Conservation (phyloP, 371 early-diverging fungal genomes). For the Syncephalastrum monosporum region DNA sequence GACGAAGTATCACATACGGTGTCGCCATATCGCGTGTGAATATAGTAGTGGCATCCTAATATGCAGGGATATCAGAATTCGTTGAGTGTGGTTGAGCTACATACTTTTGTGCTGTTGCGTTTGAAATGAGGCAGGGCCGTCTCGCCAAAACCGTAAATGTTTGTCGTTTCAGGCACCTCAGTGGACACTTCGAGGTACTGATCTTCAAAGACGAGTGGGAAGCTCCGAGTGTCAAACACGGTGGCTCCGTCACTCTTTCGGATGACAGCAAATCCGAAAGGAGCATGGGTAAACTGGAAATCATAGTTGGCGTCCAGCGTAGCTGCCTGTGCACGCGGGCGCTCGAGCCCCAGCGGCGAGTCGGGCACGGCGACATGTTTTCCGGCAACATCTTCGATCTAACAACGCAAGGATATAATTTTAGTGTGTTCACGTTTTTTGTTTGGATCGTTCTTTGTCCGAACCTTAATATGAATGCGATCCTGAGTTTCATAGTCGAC, state of each 20-base stretch:
- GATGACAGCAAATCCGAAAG: constrained; percentile 57
- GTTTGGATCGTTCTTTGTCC: not conserved
- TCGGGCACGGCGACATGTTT: constrained; percentile 59
- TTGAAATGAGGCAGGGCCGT: constrained; percentile 48
- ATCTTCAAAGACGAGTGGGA: constrained; percentile 65
- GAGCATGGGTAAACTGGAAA: constrained; percentile 44
- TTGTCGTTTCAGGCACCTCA: constrained; percentile 48
- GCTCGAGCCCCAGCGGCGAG: constrained; percentile 36
- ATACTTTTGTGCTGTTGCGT: constrained; percentile 30
- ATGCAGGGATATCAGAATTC: too few species aligned
- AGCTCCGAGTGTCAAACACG: constrained; percentile 60
- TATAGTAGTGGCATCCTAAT: constrained; percentile 38
- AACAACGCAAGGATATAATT: not conserved
- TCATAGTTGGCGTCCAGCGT: constrained; percentile 32
- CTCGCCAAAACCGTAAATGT: constrained; percentile 77
- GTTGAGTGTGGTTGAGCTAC: not conserved
- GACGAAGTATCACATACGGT: constrained; percentile 24
- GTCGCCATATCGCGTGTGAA: constrained; percentile 61
- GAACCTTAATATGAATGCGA: constrained; percentile 48
- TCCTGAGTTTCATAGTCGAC: constrained; percentile 54
- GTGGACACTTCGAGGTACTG: constrained; percentile 67
- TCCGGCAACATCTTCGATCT: constrained; percentile 47
- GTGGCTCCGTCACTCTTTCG: constrained; percentile 45
- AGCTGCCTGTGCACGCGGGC: constrained; percentile 10
- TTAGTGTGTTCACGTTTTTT: not conserved